Conservation (phyloP, 495 filamentous ascomycete genomes). For the Xylona heveae region DNA sequence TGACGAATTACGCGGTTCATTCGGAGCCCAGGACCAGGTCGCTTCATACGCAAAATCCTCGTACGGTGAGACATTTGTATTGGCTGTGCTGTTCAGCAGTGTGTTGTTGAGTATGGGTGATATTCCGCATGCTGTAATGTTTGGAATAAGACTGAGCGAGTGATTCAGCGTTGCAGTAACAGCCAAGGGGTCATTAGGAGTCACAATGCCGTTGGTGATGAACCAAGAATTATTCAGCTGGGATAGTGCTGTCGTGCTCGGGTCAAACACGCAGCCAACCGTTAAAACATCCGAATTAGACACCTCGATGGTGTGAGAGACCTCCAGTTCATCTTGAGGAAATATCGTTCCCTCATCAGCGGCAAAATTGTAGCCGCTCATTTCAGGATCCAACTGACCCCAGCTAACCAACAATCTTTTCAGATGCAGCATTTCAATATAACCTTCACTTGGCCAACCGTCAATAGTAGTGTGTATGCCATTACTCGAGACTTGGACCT, state of each 20-base stretch:
- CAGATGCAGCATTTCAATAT: conserved; percentile 26
- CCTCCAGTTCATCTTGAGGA: conserved; percentile 15
- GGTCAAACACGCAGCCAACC: conserved; percentile 28
- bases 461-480: conserved; percentile 28
- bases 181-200: conserved; percentile 10
- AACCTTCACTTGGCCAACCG: conserved; percentile 40
- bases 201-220: conserved; percentile 11
- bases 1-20: conserved; percentile 26
- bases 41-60: conserved; percentile 24
- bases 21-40: conserved; percentile 37
- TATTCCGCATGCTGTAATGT: conserved; percentile 33
- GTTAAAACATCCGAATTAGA: conserved; percentile 18
- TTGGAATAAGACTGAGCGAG: conserved; percentile 15
- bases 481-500: conserved; percentile 14
- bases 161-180: conserved; percentile 14
- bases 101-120: conserved; percentile 33
- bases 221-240: conserved; percentile 38
- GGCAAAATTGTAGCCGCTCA: conserved; percentile 27
- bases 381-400: conserved; percentile 32
- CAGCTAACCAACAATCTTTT: conserved; percentile 30
- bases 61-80: conserved; percentile 23
- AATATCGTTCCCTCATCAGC: conserved; percentile 24
- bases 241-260: conserved; percentile 16
- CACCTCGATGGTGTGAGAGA: conserved; percentile 10
- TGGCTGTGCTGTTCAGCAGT: conserved; percentile 28